Percentiles rank a stretch among this genome's conserved stretches.
Conservation (phyloP, 805 yeast species). For the Starmerella sirachaensis region DNA sequence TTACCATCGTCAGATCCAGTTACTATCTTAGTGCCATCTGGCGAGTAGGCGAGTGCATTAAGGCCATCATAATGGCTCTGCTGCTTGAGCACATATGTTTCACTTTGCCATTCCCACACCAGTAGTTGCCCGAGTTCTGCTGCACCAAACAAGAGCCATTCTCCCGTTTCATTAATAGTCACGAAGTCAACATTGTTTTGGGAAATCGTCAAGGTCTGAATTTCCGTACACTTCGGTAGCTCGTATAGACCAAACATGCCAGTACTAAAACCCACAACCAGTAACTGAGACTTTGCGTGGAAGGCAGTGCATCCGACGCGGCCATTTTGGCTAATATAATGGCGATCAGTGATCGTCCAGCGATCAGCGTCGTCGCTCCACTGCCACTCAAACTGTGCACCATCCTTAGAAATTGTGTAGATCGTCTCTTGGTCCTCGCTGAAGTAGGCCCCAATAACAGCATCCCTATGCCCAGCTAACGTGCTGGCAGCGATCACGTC, state of each 20-base stretch:
- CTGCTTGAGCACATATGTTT: constrained; percentile 85
- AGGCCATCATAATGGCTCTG: constrained; percentile 94
- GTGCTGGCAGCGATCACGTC: constrained; percentile 72
- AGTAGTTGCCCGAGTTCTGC: constrained; percentile 79
- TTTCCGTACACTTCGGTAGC: constrained; percentile 33
- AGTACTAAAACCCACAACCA: constrained; percentile 78
- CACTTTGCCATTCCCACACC: constrained; percentile 98
- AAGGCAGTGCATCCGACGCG: constrained; percentile 72
- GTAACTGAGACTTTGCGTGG: constrained; percentile 55
- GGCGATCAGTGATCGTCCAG: constrained; percentile 75
- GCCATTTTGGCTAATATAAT: constrained; percentile 59
- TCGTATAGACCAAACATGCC: constrained; percentile 92
- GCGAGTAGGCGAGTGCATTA: constrained; percentile 75
- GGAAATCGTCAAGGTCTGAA: constrained; percentile 86
- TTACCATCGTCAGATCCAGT: constrained; percentile 97
- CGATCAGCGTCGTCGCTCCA: constrained; percentile 37
- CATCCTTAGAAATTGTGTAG: constrained; percentile 86
- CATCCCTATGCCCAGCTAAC: constrained; percentile 84
- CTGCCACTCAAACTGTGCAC: constrained; percentile 88
- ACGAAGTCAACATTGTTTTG: constrained; percentile 80
- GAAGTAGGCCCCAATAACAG: constrained; percentile 78
- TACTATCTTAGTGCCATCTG: constrained; percentile 84
- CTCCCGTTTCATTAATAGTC: constrained; percentile 69
- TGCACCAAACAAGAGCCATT: constrained; percentile 96
- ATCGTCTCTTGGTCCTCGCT: constrained; percentile 78